A percentile compares a stretch with the other conserved stretches of the same genome.
Evolutionary conservation across 441 rosid species (phyloP).

Genomic region (Rhodomyrtus psidioides): DNA sequence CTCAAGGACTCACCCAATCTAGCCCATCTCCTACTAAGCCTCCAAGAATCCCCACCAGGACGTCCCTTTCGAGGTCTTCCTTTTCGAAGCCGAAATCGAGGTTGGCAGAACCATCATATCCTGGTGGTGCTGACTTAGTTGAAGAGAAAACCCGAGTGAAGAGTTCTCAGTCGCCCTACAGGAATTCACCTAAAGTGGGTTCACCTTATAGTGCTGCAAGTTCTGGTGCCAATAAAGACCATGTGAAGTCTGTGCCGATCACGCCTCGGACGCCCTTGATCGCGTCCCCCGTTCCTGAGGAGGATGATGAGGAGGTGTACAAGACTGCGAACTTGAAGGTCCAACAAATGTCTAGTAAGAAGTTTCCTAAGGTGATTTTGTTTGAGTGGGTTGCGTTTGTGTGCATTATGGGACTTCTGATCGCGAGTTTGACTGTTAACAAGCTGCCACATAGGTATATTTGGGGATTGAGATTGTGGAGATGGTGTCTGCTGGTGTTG

Average conservation of each 20-base stretch:
- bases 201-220: neutral
- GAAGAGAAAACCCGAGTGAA: neutral
- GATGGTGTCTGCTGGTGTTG: neutral
- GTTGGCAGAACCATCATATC: neutral
- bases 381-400: neutral
- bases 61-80: conserved; percentile 21
- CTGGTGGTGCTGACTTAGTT: neutral
- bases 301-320: neutral
- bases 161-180: neutral
- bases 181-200: neutral
- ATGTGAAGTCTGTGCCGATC: neutral
- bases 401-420: neutral
- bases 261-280: neutral
- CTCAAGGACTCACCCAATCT: conserved; percentile 10
- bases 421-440: neutral
- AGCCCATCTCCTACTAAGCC: conserved; percentile 24
- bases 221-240: neutral
- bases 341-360: neutral
- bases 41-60: conserved; percentile 21
- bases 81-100: conserved; percentile 1
- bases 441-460: neutral
- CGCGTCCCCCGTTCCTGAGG: neutral
- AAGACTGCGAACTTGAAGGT: neutral
- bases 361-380: neutral
- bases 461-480: neutral